Percentiles rank a stretch among this genome's conserved stretches.
These are phyloP conservation scores for Bothriochloa decipiens DNA, from an alignment of 176 grass and related monocot species.

Conservation along the genomic window DNA sequence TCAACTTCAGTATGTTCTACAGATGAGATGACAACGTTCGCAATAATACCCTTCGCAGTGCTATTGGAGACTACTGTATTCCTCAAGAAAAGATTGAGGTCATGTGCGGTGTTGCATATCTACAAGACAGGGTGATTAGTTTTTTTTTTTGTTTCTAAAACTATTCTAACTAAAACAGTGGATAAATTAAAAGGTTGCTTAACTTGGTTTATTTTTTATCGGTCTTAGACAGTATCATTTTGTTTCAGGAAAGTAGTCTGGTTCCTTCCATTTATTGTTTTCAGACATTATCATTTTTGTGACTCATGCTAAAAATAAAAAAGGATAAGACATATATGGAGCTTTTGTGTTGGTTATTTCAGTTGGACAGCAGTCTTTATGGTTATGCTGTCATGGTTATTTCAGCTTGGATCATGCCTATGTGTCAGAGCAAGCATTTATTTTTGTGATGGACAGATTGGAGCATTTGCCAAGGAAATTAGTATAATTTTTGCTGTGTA, in stretches of 20 bases:
- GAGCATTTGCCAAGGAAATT: no score
- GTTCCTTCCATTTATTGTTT: background rate
- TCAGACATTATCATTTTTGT: no score
- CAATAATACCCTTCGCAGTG: conserved; percentile 97
- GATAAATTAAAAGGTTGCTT: background rate
- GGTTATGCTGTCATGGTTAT: no score
- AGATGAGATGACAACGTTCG: conserved; percentile 99
- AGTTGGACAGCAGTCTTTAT: no score
- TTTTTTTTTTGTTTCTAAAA: background rate
- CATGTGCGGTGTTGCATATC: background rate
- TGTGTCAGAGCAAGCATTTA: no score
- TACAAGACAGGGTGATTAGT: background rate
- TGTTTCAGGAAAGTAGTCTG: no score
- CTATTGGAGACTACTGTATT: conserved; percentile 80
- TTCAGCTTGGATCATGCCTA: no score
- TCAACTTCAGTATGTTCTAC: conserved; percentile 24
- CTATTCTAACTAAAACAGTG: background rate
- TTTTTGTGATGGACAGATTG: no score
- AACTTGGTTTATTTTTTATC: background rate
- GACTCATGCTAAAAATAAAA: no score
- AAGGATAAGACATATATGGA: no score
- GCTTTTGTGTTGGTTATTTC: no score
- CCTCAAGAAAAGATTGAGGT: conserved; percentile 92
- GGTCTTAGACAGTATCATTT: background rate
- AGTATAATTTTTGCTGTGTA: no score